Evolutionary conservation across 164 flowering plant species (phyloP), one percentile per base, ranked within the genome.

Genomic region (Piper betle): DNA sequence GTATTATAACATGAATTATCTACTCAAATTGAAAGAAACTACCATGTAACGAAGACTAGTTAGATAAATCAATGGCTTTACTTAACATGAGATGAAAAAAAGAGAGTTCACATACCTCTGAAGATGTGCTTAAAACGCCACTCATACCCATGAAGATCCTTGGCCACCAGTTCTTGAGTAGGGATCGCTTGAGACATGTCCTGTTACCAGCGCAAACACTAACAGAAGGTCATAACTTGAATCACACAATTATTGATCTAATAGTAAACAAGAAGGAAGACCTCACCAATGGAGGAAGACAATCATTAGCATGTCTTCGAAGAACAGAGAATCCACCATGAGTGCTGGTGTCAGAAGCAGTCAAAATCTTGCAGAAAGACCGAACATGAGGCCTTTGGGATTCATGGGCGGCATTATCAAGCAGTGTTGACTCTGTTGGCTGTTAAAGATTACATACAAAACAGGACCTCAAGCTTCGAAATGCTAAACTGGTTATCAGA

Each of bases 261-360:
- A 11, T 2, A 9, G 12, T 20, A 5, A 42, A 59, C 46, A 39
- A 60, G n/a, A 53, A 53, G 15, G 25, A 52, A 42, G 19, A 54
- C 9, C 57, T 68, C 75, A 88, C 98, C 81, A 92, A 67, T 8
- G 78, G 80, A 58, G 98, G 98, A 56, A 92, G 74, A 69, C 96
- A 87, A 62, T 92, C 96, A 63, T 80, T 87, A 15, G 98, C 98
- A 71, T 89, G 91, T 72, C 82, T 92, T 38, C 96, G 73, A 8
- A 87, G 86, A 73, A 92, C 91, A 66, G 96, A 92, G 73, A 92
- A 92, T 11, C 98, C 98, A 20, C 98, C 98, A 66, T 92, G 98
- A 16, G 98, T 92, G 76, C 97, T 92, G 2, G 96, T 92, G 65
- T 89, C 98, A 41, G 96, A 88, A 52, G 98, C 95, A 17, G 98